Evolutionary conservation across 75 land plant species (phyloP).

Genomic region (Selaginella moellendorffii): DNA sequence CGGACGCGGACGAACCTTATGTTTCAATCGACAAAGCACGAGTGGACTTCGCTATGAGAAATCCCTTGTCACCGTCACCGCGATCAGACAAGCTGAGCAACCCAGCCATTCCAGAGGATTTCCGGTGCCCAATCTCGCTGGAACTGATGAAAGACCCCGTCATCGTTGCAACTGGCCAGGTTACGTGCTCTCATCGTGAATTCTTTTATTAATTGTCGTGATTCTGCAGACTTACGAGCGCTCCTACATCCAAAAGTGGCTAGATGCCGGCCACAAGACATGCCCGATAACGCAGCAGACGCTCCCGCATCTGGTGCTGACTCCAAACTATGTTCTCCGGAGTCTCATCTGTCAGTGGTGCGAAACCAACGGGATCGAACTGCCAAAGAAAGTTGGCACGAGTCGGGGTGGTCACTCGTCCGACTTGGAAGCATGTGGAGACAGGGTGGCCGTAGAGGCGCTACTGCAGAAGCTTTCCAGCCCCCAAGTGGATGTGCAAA

Average conservation of each 20-base stretch:
- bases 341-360: constrained; percentile 79
- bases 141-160: constrained; percentile 97
- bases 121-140: constrained; percentile 87
- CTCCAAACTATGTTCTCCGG: constrained; percentile 75
- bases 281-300: constrained; percentile 78
- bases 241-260: constrained; percentile 77
- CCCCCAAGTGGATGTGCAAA: constrained; percentile 40
- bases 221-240: constrained; percentile 81
- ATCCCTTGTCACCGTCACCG: not conserved
- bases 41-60: not conserved
- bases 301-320: constrained; percentile 40
- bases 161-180: constrained; percentile 97
- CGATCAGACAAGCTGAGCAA: not conserved
- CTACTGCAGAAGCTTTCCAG: constrained; percentile 28
- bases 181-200: too few species aligned
- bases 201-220: too few species aligned
- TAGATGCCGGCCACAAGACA: constrained; percentile 37
- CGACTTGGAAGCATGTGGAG: not conserved
- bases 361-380: constrained; percentile 52
- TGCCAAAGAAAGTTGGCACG: constrained; percentile 27
- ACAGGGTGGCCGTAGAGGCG: not conserved
- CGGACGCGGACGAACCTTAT: constrained; percentile 26
- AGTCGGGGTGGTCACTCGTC: constrained; percentile 10
- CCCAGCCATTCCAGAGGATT: constrained; percentile 70
- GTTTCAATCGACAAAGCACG: constrained; percentile 27